A percentile compares a stretch with the other conserved stretches of the same genome.
Evolutionary conservation across 2,329 filamentous ascomycete species (phyloP).

Genomic region (Trichoderma cornu-damae): DNA sequence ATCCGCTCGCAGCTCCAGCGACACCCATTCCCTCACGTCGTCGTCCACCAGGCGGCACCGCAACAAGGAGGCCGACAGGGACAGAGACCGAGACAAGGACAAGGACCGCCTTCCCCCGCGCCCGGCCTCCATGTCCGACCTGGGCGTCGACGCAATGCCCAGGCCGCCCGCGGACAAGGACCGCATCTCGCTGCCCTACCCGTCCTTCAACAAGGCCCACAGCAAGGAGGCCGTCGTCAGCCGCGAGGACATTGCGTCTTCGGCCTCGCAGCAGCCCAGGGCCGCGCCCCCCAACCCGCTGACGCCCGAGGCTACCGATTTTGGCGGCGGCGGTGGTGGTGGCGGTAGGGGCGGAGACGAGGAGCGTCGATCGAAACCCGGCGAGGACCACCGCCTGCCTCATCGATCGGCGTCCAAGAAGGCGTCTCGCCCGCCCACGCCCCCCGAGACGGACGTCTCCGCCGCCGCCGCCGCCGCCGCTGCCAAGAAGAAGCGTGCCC

Average conservation of each 20-base stretch:
- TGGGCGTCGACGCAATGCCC: slow-evolving; percentile 40
- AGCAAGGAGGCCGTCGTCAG: slow-evolving; percentile 79
- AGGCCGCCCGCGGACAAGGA: slow-evolving; percentile 37
- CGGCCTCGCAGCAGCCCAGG: slow-evolving; percentile 22
- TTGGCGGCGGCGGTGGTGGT: slow-evolving; percentile 49
- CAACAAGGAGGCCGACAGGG: slow-evolving; percentile 28
- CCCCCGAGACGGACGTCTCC: slow-evolving; percentile 58
- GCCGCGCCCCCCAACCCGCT: slow-evolving; percentile 39
- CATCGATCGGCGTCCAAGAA: slow-evolving; percentile 37
- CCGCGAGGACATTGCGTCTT: slow-evolving; percentile 45
- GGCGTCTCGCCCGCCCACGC: slow-evolving; percentile 53
- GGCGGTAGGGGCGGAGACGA: slow-evolving; percentile 45
- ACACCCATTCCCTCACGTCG: slow-evolving; percentile 37
- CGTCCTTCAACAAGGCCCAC: slow-evolving; percentile 81
- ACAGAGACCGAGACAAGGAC: slow-evolving; percentile 34
- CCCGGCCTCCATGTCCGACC: slow-evolving; percentile 41
- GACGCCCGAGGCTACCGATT: slow-evolving; percentile 68
- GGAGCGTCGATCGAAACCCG: slow-evolving; percentile 43
- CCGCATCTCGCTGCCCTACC: slow-evolving; percentile 62
- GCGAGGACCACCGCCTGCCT: slow-evolving; percentile 37
- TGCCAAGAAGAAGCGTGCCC: slow-evolving; percentile 31
- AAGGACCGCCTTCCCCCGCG: slow-evolving; percentile 27
- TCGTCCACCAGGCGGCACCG: slow-evolving; percentile 34
- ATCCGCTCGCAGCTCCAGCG: slow-evolving; percentile 42
- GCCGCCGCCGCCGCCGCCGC: no score